A percentile compares a stretch with the other conserved stretches of the same genome.
These are phyloP conservation scores for Chlamydomonas asymmetrica DNA, from an alignment of 139 green algal genomes.

Conservation along the genomic window DNA sequence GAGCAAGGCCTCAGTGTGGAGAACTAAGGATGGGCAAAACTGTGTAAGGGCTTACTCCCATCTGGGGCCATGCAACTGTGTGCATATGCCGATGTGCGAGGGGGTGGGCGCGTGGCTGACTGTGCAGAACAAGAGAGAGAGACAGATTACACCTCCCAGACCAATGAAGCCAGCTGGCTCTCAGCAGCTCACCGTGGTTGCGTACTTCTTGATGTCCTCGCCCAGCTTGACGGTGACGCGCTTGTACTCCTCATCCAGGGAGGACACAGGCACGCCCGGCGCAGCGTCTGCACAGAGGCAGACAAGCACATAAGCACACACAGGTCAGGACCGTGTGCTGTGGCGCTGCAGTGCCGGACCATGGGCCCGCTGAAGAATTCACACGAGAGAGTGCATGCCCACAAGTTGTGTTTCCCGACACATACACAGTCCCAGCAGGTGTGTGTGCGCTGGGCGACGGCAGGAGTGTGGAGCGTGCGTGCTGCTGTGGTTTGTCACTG, in stretches of 20 bases:
- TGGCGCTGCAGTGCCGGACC: too few species aligned
- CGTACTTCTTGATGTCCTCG: slow-evolving; percentile 33
- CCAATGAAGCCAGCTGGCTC: not conserved
- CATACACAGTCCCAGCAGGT: too few species aligned
- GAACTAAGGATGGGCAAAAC: not conserved
- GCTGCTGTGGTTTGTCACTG: too few species aligned
- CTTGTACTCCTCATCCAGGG: slow-evolving; percentile 40
- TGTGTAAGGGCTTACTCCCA: not conserved
- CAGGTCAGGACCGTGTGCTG: too few species aligned
- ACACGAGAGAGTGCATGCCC: too few species aligned
- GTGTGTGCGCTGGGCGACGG: too few species aligned
- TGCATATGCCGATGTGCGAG: not conserved
- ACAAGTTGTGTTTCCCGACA: too few species aligned
- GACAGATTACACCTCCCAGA: not conserved
- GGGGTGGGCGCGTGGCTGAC: not conserved
- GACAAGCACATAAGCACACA: too few species aligned
- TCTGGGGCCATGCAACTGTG: not conserved
- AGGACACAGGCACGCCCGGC: slow-evolving; percentile 30
- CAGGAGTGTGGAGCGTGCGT: too few species aligned
- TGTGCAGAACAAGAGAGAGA: not conserved
- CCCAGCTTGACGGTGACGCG: slow-evolving; percentile 31
- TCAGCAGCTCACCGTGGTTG: slow-evolving; percentile 1
- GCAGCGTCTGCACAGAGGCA: slow-evolving; percentile 5
- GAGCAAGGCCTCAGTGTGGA: too few species aligned
- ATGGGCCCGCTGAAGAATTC: too few species aligned